A percentile compares a stretch with the other conserved stretches of the same genome.
These are phyloP conservation scores for barrel medic (Medicago truncatula) DNA, from an alignment of 306 rosid genomes.

Conservation along the genomic window DNA sequence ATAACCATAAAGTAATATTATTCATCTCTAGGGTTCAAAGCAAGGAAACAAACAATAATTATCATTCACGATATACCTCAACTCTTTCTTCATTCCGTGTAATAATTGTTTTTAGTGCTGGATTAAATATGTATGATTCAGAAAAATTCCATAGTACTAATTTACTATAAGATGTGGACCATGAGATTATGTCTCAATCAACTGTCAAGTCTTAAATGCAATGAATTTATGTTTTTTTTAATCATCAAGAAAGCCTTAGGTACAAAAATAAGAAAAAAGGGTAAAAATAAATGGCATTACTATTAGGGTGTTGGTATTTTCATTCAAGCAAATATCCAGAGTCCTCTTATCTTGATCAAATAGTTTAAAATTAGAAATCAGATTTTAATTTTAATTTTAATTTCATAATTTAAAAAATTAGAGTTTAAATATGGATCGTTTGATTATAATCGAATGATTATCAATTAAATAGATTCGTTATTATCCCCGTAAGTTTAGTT, in stretches of 20 bases:
- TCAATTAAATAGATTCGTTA: too few relatives aligned
- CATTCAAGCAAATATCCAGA: too few relatives aligned
- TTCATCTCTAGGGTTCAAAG: background rate
- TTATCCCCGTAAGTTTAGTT: too few relatives aligned
- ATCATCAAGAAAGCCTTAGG: background rate
- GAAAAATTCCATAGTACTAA: constrained; percentile 16
- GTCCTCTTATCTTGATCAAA: too few relatives aligned
- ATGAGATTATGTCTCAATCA: constrained; percentile 18
- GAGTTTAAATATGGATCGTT: too few relatives aligned
- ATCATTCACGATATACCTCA: constrained; percentile 9
- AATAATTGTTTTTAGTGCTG: constrained; percentile 9
- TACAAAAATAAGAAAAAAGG: background rate
- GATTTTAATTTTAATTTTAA: too few relatives aligned
- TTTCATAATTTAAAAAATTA: too few relatives aligned
- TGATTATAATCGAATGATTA: too few relatives aligned
- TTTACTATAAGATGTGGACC: constrained; percentile 21
- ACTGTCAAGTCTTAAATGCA: background rate
- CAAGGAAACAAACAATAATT: constrained; percentile 14
- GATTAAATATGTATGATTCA: constrained; percentile 21
- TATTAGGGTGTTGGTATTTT: too few relatives aligned
- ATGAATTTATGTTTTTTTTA: background rate
- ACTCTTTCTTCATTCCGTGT: constrained; percentile 3
- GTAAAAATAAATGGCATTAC: too few relatives aligned
- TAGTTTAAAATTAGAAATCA: too few relatives aligned
- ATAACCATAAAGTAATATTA: background rate